Percentiles rank a stretch among this genome's conserved stretches.
phyloP scores from a whole-genome alignment of 768 basidiomycete genomes.

The Dioszegia hungarica region DNA sequence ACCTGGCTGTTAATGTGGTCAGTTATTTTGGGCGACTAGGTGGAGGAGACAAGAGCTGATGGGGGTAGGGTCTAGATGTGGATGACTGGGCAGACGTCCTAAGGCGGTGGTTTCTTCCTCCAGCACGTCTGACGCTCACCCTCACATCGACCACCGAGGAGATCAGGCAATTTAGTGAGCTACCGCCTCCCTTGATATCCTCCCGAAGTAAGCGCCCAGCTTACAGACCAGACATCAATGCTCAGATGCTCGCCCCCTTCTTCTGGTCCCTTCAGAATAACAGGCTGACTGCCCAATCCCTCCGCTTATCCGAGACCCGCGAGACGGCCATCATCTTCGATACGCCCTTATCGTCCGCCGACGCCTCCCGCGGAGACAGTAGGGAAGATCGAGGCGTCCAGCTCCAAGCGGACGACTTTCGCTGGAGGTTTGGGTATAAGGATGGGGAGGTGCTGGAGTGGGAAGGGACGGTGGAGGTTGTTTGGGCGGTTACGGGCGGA shows the following conservation, averaged over 20 bases:
- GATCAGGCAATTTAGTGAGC: not conserved
- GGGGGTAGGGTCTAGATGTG: not conserved
- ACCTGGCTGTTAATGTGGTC: not conserved
- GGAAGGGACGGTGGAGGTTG: not conserved
- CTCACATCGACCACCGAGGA: not conserved
- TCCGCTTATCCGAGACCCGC: not conserved
- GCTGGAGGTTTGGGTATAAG: not conserved
- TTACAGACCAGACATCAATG: not conserved
- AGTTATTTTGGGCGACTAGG: not conserved
- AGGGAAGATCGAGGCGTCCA: not conserved
- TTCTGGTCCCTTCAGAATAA: not conserved
- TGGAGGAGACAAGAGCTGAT: not conserved
- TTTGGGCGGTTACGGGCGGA: not conserved
- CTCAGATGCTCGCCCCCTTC: not conserved
- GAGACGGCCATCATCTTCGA: not conserved
- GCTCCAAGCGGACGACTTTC: constrained; percentile 1
- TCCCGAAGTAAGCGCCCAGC: not conserved
- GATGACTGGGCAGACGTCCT: not conserved
- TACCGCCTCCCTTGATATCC: not conserved
- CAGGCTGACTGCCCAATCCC: not conserved
- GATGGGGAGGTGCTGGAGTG: not conserved
- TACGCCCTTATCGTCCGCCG: not conserved
- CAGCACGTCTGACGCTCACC: not conserved
- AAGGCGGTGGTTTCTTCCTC: not conserved
- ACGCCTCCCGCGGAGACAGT: no score